These are phyloP conservation scores for Senna siamea DNA, from an alignment of 306 rosid species.

Conservation along the genomic window DNA sequence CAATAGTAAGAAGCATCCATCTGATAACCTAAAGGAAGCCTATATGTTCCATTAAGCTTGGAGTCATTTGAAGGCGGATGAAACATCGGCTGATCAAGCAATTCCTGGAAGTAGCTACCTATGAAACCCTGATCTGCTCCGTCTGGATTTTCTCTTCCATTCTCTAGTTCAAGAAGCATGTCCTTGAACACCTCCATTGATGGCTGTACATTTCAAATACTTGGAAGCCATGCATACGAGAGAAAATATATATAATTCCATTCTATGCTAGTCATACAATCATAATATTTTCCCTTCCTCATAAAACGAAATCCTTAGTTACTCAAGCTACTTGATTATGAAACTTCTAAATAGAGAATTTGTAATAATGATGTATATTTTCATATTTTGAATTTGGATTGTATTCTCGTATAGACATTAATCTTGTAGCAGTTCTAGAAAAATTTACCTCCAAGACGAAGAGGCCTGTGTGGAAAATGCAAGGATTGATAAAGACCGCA, in stretches of 20 bases:
- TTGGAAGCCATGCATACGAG: too few relatives aligned
- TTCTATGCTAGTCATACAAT: too few relatives aligned
- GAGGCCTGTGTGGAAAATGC: constrained; percentile 86
- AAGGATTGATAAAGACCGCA: constrained; percentile 88
- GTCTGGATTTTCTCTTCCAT: constrained; percentile 82
- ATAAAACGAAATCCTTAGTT: too few relatives aligned
- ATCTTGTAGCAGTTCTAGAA: constrained; percentile 17
- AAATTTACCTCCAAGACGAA: constrained; percentile 66
- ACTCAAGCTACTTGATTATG: too few relatives aligned
- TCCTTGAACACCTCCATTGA: constrained; percentile 75
- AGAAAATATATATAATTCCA: too few relatives aligned
- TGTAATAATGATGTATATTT: too few relatives aligned
- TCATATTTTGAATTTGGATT: too few relatives aligned
- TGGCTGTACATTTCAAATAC: constrained; percentile 61
- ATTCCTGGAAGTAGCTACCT: constrained; percentile 78
- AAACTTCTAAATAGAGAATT: too few relatives aligned
- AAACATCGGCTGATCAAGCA: constrained; percentile 84
- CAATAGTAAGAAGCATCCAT: constrained; percentile 99
- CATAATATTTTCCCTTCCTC: too few relatives aligned
- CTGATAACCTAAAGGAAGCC: constrained; percentile 95
- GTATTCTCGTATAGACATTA: not conserved
- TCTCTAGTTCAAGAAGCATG: constrained; percentile 69
- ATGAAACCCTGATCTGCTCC: constrained; percentile 99
- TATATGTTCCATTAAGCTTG: constrained; percentile 76
- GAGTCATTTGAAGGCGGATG: constrained; percentile 70